These are phyloP conservation scores for Fusarium newnesense DNA, from an alignment of 2,329 filamentous ascomycete genomes.

Conservation along the genomic window DNA sequence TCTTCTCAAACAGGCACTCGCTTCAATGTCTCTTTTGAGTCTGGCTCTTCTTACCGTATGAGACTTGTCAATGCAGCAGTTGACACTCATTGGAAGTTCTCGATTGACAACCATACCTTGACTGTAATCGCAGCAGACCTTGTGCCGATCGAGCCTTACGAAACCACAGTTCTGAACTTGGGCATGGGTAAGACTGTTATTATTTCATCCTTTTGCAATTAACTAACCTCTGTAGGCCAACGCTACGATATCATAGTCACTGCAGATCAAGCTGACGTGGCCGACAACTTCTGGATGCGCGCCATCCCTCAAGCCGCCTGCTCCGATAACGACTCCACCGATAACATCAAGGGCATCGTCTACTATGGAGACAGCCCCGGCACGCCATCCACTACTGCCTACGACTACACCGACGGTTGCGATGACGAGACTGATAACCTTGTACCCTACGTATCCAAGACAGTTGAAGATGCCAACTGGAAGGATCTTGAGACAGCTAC, in stretches of 20 bases:
- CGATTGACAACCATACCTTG: slow-evolving; percentile 66
- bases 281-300: slow-evolving; percentile 60
- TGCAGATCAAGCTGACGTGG: slow-evolving; percentile 48
- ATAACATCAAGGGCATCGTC: slow-evolving; percentile 62
- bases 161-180: slow-evolving; percentile 49
- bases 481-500: slow-evolving; percentile 11
- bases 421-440: slow-evolving; percentile 50
- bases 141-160: slow-evolving; percentile 66
- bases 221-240: slow-evolving; percentile 47
- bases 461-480: slow-evolving; percentile 45
- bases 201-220: rapidly evolving
- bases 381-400: slow-evolving; percentile 13
- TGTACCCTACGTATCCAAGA: slow-evolving; percentile 48
- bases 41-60: slow-evolving; percentile 58
- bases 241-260: slow-evolving; percentile 59
- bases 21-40: slow-evolving; percentile 51
- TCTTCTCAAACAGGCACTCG: slow-evolving; percentile 45
- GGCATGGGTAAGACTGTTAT: slow-evolving; percentile 27
- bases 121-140: slow-evolving; percentile 68
- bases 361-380: slow-evolving; percentile 49
- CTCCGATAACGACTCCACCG: slow-evolving; percentile 50
- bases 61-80: slow-evolving; percentile 60
- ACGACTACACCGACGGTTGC: slow-evolving; percentile 42
- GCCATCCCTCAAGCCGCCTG: slow-evolving; percentile 56
- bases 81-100: slow-evolving; percentile 58